Evolutionary conservation across 805 yeast genomes (phyloP).

Genomic region (Ogataea trehalophila): DNA sequence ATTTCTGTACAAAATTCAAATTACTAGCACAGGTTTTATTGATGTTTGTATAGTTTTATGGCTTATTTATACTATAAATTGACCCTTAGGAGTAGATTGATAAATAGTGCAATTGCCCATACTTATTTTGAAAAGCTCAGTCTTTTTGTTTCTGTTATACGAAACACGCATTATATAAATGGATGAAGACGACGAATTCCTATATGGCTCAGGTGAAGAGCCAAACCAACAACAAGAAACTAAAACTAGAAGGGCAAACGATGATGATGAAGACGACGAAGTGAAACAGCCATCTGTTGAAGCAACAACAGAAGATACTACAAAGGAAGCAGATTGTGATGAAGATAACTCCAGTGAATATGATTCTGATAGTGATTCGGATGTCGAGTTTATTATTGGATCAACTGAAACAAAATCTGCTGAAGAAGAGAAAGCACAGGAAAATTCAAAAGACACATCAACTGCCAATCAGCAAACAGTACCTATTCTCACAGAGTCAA

Average conservation of each 20-base stretch:
- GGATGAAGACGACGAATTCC: conserved; percentile 68
- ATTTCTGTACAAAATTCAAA: too few species aligned
- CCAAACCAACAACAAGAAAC: conserved; percentile 15
- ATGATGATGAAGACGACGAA: conserved; percentile 16
- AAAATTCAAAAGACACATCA: conserved; percentile 16
- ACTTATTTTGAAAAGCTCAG: not conserved
- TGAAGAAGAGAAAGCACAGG: conserved; percentile 8
- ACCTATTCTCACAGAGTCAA: conserved; percentile 32
- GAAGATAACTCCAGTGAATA: conserved; percentile 29
- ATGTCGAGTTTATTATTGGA: conserved; percentile 79
- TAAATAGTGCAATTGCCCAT: not conserved
- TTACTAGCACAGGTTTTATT: too few species aligned
- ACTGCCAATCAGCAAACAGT: conserved; percentile 24
- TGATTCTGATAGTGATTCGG: conserved; percentile 45
- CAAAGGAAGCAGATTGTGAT: conserved; percentile 4
- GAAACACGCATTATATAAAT: conserved; percentile 5
- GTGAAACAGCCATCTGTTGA: conserved; percentile 23
- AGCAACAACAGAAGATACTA: conserved; percentile 10
- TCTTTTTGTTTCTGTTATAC: not conserved
- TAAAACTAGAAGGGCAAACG: conserved; percentile 18
- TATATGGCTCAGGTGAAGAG: conserved; percentile 52
- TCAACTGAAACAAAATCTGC: conserved; percentile 26
- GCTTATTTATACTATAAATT: too few species aligned
- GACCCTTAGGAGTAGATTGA: too few species aligned
- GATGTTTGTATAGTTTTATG: too few species aligned